Evolutionary conservation across 148 eudicot species (phyloP), one percentile per base, ranked within the genome.

Genomic region (Gaultheria prostrata): DNA sequence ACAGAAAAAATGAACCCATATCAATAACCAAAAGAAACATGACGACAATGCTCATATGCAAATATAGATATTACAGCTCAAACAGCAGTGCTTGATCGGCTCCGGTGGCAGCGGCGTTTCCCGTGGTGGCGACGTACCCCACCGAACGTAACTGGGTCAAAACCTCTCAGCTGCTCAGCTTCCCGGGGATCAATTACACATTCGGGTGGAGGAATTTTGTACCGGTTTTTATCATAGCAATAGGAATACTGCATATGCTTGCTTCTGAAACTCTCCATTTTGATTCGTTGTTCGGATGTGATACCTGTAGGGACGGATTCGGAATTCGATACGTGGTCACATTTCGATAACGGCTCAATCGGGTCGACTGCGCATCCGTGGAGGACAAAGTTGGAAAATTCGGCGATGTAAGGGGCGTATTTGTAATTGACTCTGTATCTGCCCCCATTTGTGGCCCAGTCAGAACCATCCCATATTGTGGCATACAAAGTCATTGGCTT

Each of bases 381-480:
- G 80, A 95, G 98, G 79, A 93, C 89, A 18, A 95, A 88, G 82
- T 95, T 90, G 3, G 97, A 90, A 87, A 94, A 95, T 50, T 89
- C 56, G n/a, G 97, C 90, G 3, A 92, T 83, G 74, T 90, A 95
- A 43, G 98, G 98, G 84, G 98, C 98, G 24, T 95, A 95, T 88
- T 93, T 90, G 89, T 95, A 95, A 80, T 86, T 91, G 45, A 95
- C 94, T 77, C 89, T 85, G 90, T 95, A 94, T 82, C 85, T 92
- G 81, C 98, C 98, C 3, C 98, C 98, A 81, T 92, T 93, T 46
- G 98, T 95, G 80, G 98, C 98, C 98, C 98, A 95, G 45, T 89
- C 86, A 0, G 98, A 95, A 33, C 93, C 98, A 87, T 95, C 98
- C 98, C 98, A 95, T 84, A 95, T 95, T 43, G 98, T 95, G 33